Evolutionary conservation across 352 stramenopile species (phyloP), one percentile per base, ranked within the genome.

Genomic region (Pythium grandisporangium): DNA sequence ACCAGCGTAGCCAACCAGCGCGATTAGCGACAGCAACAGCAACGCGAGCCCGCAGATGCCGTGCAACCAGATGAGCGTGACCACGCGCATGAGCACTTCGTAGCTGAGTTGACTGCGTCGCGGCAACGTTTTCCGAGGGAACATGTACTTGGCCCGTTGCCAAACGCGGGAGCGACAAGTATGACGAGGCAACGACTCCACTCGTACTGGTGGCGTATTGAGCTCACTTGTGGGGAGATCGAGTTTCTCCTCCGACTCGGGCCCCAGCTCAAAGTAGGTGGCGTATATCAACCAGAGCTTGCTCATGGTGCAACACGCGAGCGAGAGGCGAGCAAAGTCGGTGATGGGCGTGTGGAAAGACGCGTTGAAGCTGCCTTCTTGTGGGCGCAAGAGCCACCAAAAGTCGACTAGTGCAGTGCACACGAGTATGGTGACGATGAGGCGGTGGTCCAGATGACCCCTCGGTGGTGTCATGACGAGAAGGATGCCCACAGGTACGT

Each of bases 261-360:
- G 59, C 3, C 75, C 72, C 0, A 84, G 58, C 23, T 79, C 72
- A 27, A 67, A 70, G 48, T 88, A 91, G 29, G 58, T 72, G 30
- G 65, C 67, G 43, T 86, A 83, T 10, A 86, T 59, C 30, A 88
- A 70, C 43, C 58, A 77, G 27, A 85, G 53, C 37, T 88, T 88
- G 46, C 70, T 43, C 11, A 79, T 44, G 14, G 59, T 24, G 30
- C 77, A 91, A 21, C 78, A 23, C 0, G 63, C 67, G 17, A 84
- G 58, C 6, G 56, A 51, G 3, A 81, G 33, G 25, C 80, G 74
- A 4, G 59, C 68, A 41, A 68, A 66, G 37, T 64, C 77, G 36
- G 63, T 55, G 29, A 61, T 51, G 16, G 62, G 44, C 37, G 55
- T 59, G 6, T 50, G 49, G 23, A 90, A 74, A 41, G 59, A 84